Evolutionary conservation across 805 yeast species (phyloP).

Genomic region (Starmerella potacharoeniae): DNA sequence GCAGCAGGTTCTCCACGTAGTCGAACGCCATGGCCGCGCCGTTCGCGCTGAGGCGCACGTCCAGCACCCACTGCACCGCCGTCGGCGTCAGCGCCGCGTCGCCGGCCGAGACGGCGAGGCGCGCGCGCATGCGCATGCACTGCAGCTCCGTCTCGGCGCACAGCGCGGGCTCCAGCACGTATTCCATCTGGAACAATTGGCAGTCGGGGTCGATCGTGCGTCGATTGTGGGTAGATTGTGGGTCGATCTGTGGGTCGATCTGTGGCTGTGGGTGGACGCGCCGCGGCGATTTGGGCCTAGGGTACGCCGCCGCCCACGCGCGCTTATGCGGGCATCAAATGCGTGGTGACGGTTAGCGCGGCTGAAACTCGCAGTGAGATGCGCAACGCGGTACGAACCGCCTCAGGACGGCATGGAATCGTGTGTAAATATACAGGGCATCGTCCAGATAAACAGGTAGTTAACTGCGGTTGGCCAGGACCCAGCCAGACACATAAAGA

Average conservation of each 20-base stretch:
- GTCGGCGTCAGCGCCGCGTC: conserved; percentile 10
- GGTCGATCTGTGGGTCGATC: background rate
- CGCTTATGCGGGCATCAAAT: background rate
- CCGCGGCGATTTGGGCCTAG: background rate
- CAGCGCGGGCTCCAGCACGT: background rate
- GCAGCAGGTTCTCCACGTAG: conserved; percentile 14
- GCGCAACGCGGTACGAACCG: too few species aligned
- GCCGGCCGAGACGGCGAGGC: conserved; percentile 7
- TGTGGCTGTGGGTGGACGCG: background rate
- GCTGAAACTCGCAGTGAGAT: too few species aligned
- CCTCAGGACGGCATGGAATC: too few species aligned
- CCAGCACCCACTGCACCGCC: conserved; percentile 14
- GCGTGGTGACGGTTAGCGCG: too few species aligned
- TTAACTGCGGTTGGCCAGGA: too few species aligned
- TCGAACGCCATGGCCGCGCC: conserved; percentile 9
- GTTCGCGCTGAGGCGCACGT: conserved; percentile 4
- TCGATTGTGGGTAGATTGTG: too few species aligned
- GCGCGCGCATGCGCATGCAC: background rate
- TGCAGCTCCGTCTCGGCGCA: background rate
- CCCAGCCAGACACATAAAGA: too few species aligned
- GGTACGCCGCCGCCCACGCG: background rate
- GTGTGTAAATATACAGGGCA: too few species aligned
- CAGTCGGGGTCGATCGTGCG: too few species aligned
- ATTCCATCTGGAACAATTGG: background rate
- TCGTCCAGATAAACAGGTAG: too few species aligned